phyloP scores from a whole-genome alignment of 306 rosid genomes.

The Corylus americana region DNA sequence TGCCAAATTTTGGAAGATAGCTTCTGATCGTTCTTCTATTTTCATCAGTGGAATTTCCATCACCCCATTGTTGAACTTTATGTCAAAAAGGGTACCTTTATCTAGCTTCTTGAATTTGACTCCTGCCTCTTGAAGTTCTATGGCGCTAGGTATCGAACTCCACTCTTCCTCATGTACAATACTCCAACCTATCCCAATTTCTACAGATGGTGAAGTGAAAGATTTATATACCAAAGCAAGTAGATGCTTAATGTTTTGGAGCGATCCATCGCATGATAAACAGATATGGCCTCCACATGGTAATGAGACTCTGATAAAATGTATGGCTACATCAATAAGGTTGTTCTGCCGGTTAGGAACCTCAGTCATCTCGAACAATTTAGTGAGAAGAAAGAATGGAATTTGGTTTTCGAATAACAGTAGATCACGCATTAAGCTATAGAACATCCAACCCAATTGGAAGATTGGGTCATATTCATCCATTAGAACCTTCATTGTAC shows the following conservation, averaged over 20 bases:
- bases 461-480: background rate
- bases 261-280: no score
- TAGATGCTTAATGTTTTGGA: background rate
- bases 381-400: background rate
- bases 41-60: background rate
- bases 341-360: background rate
- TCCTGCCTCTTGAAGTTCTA: background rate
- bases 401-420: background rate
- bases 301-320: no score
- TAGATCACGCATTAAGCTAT: background rate
- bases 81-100: background rate
- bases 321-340: no score
- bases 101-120: background rate
- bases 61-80: background rate
- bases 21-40: background rate
- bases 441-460: background rate
- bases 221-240: background rate
- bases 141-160: background rate
- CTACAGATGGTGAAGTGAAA: background rate
- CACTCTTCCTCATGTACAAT: background rate
- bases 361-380: background rate
- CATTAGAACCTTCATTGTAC: no score
- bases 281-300: no score
- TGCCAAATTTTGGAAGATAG: background rate
- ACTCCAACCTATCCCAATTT: no score